Percentiles rank a stretch among this genome's conserved stretches.
These are phyloP conservation scores for Aureobasidium sp. DNA, from an alignment of 2,329 filamentous ascomycete species.

Conservation along the genomic window DNA sequence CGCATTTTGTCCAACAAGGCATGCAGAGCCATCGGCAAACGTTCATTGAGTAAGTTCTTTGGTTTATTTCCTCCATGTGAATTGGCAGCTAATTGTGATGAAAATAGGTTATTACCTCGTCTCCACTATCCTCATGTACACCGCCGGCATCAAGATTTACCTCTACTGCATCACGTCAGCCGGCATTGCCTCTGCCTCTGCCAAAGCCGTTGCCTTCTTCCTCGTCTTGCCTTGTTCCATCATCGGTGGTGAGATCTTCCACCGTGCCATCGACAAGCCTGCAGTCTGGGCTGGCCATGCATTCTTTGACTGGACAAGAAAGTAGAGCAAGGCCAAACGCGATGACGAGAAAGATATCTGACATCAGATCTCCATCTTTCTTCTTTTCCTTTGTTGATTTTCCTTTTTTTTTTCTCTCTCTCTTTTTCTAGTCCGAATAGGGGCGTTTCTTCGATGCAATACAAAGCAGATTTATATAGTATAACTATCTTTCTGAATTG, in stretches of 20 bases:
- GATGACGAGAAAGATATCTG: too few species aligned
- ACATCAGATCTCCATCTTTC: background rate
- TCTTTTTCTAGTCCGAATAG: too few species aligned
- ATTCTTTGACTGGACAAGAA: constrained; percentile 10
- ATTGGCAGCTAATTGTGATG: too few species aligned
- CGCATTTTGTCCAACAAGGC: constrained; percentile 29
- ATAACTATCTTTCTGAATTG: background rate
- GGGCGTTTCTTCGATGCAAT: background rate
- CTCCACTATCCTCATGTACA: constrained; percentile 25
- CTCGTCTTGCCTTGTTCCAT: constrained; percentile 18
- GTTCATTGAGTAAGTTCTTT: constrained; percentile 42
- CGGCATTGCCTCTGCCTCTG: constrained; percentile 17
- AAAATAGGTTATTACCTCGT: constrained; percentile 24
- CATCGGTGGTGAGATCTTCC: constrained; percentile 22
- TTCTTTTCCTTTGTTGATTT: background rate
- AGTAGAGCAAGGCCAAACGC: too few species aligned
- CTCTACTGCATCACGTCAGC: constrained; percentile 19
- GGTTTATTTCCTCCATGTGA: too few species aligned
- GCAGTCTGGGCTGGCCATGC: constrained; percentile 20
- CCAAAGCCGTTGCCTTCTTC: constrained; percentile 24
- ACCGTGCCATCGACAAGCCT: constrained; percentile 22
- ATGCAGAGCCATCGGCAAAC: constrained; percentile 34
- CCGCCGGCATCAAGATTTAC: constrained; percentile 25
- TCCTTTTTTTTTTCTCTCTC: too few species aligned
- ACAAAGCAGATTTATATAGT: background rate